phyloP scores from a whole-genome alignment of 139 green algal species.

The Picochlorum sp. region DNA sequence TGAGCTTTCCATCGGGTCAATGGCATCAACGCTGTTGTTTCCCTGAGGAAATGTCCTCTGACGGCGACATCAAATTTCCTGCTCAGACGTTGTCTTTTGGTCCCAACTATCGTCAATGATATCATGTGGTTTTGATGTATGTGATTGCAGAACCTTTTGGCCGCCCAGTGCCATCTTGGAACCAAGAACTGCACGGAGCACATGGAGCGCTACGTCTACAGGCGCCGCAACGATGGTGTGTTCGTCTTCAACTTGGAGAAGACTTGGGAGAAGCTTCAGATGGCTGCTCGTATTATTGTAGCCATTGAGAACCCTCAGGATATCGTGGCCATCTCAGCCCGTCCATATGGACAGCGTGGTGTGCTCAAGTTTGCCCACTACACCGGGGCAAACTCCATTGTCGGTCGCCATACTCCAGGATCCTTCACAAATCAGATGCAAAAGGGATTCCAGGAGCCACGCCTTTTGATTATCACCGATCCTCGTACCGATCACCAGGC shows the following conservation, averaged over 20 bases:
- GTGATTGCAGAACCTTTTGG: conserved; percentile 89
- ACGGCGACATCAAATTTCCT: too few species aligned
- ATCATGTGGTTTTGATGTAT: conserved; percentile 24
- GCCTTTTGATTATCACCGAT: conserved; percentile 94
- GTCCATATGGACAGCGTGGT: conserved; percentile 90
- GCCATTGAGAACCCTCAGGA: conserved; percentile 94
- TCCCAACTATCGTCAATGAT: too few species aligned
- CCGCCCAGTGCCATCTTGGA: conserved; percentile 77
- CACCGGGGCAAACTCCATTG: conserved; percentile 84
- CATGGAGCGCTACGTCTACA: conserved; percentile 96
- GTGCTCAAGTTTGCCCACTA: conserved; percentile 99
- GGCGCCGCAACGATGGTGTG: conserved; percentile 80
- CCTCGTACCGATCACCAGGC: conserved; percentile 92
- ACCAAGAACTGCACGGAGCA: conserved; percentile 89
- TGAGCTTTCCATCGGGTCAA: too few species aligned
- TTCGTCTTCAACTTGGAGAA: conserved; percentile 98
- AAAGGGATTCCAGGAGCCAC: conserved; percentile 94
- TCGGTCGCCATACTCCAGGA: conserved; percentile 96
- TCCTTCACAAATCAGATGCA: conserved; percentile 99
- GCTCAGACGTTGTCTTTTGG: too few species aligned
- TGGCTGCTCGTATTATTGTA: conserved; percentile 96
- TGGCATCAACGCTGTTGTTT: too few species aligned
- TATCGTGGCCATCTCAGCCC: conserved; percentile 72
- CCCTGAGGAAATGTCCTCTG: too few species aligned
- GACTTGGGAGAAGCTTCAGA: conserved; percentile 98